Base-by-base conservation (phyloP, 441 rosid species). In the Dalechampia spathulata region DNA sequence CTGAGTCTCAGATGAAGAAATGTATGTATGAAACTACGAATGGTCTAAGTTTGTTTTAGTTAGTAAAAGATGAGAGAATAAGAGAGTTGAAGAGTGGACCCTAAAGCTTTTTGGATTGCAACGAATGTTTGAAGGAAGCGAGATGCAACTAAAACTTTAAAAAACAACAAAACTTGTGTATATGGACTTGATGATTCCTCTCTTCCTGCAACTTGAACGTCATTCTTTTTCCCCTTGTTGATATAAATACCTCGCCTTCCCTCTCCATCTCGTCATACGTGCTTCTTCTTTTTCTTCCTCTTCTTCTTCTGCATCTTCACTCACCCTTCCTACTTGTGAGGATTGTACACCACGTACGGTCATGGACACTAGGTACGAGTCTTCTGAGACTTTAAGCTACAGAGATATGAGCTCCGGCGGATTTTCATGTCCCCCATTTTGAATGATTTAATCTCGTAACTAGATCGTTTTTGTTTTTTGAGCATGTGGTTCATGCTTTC, bases 311-410 rank as follows among this genome's bases (percentile, higher is more conserved):
- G n/a, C n/a, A n/a, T 30, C 34, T 30, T 30, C 34, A 30, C 34
- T 30, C n/a, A n/a, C n/a, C n/a, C n/a, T n/a, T n/a, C n/a, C n/a
- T n/a, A n/a, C n/a, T n/a, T n/a, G n/a, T n/a, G n/a, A n/a, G n/a
- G n/a, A n/a, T n/a, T n/a, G n/a, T n/a, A n/a, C n/a, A 9, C 7
- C 40, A 2, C 7, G 1, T 36, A 11, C 52, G 36, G 45, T 39
- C 64, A 80, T 80, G 82, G 78, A 66, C 16, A 32, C 46, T 58
- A 58, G 76, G 52, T 47, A 22, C 25, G 78, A 66, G 62, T 49
- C 77, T 30, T 59, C 74, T 30, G 88, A 75, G 56, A 72, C 47
- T 56, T 49, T 49, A n/a, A n/a, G n/a, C n/a, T n/a, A n/a, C n/a
- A n/a, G n/a, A n/a, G n/a, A n/a, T n/a, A n/a, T n/a, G n/a, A n/a